Evolutionary conservation across 768 basidiomycete genomes (phyloP).

Genomic region (Lyophyllum semitale): DNA sequence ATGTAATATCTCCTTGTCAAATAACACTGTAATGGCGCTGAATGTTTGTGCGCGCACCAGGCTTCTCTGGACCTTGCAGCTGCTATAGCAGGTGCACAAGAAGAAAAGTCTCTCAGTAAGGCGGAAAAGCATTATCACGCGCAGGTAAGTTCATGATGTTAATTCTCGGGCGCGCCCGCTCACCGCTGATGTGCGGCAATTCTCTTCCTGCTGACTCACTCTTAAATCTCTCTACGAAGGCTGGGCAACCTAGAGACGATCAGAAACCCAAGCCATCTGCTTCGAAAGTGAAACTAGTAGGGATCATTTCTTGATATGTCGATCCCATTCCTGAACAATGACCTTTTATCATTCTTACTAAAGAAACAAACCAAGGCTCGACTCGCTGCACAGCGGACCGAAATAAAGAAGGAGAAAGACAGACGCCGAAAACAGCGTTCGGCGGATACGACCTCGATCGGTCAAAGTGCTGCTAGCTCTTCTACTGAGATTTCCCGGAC

Average conservation of each 20-base stretch:
- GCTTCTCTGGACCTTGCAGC: conserved; percentile 12
- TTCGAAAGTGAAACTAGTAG: conserved; percentile 17
- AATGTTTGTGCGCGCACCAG: background rate
- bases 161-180: background rate
- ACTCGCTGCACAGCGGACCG: conserved; percentile 5
- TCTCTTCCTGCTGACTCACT: background rate
- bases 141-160: conserved; percentile 5
- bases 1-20: background rate
- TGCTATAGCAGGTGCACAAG: conserved; percentile 13
- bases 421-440: conserved; percentile 1
- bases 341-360: background rate
- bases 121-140: conserved; percentile 6
- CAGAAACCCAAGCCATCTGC: conserved; percentile 9
- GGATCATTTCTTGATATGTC: background rate
- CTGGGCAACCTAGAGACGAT: conserved; percentile 6
- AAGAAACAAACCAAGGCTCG: conserved; percentile 15
- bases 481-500: background rate
- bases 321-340: background rate
- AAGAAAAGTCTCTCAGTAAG: conserved; percentile 10
- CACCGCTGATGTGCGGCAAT: background rate
- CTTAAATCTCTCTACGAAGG: conserved; percentile 5
- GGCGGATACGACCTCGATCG: background rate
- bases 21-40: background rate
- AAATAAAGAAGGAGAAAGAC: conserved; percentile 7
- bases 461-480: background rate